These are phyloP conservation scores for Termitomyces sp. DNA, from an alignment of 768 basidiomycete species.

Conservation along the genomic window DNA sequence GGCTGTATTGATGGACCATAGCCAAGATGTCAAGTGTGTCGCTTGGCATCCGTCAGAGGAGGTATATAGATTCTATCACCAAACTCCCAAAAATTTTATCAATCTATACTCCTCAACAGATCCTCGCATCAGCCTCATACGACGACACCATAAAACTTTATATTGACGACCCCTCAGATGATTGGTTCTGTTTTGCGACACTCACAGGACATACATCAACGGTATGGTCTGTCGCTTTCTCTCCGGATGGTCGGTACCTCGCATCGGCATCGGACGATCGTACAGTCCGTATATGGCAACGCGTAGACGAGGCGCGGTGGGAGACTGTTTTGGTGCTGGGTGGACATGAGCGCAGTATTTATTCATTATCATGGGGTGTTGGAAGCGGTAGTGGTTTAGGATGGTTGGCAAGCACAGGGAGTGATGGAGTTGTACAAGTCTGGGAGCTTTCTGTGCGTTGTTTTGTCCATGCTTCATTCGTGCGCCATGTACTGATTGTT, in stretches of 20 bases:
- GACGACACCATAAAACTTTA: slow-evolving; percentile 96
- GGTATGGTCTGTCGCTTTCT: slow-evolving; percentile 88
- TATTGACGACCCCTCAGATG: slow-evolving; percentile 88
- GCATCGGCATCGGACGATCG: slow-evolving; percentile 86
- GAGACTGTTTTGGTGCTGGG: slow-evolving; percentile 55
- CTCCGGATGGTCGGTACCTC: slow-evolving; percentile 74
- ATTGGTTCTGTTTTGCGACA: slow-evolving; percentile 89
- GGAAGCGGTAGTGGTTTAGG: slow-evolving; percentile 55
- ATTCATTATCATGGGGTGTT: slow-evolving; percentile 70
- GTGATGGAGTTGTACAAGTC: slow-evolving; percentile 80
- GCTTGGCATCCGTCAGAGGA: slow-evolving; percentile 96
- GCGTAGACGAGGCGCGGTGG: slow-evolving; percentile 60
- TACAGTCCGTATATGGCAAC: slow-evolving; percentile 83
- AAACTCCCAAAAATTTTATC: not conserved
- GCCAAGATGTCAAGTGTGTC: slow-evolving; percentile 93
- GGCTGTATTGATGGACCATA: slow-evolving; percentile 94
- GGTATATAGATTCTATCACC: slow-evolving; percentile 39
- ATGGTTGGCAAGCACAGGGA: slow-evolving; percentile 81
- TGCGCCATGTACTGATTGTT: not conserved
- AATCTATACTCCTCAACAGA: slow-evolving; percentile 43
- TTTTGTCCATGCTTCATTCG: not conserved
- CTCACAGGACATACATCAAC: slow-evolving; percentile 81
- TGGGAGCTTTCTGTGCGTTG: slow-evolving; percentile 68
- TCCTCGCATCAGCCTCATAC: slow-evolving; percentile 95
- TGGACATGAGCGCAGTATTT: slow-evolving; percentile 75